Evolutionary conservation across 345 rosid genomes (phyloP).

Genomic region (Ceriops tagal): DNA sequence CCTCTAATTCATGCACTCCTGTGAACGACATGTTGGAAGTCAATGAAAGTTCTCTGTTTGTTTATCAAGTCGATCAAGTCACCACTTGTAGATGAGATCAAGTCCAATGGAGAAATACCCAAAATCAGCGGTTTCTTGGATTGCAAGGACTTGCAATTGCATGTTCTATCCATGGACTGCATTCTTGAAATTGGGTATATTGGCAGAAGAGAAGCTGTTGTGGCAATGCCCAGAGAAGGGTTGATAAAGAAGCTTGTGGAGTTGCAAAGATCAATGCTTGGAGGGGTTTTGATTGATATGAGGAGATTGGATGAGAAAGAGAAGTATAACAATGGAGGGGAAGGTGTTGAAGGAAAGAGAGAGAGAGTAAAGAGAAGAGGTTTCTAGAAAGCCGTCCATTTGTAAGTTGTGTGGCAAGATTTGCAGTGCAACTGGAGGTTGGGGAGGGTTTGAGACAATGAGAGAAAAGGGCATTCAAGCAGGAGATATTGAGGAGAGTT

Average conservation of each 20-base stretch:
- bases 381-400: conserved; percentile 52
- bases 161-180: conserved; percentile 44
- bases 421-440: conserved; percentile 68
- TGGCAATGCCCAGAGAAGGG: conserved; percentile 46
- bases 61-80: conserved; percentile 53
- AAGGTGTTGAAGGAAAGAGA: conserved; percentile 8
- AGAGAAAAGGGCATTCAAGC: conserved; percentile 63
- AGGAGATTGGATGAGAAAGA: conserved; percentile 23
- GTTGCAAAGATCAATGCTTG: conserved; percentile 54
- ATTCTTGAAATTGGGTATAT: conserved; percentile 60
- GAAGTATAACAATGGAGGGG: not conserved
- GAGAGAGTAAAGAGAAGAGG: conserved; percentile 21
- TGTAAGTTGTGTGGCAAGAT: conserved; percentile 65
- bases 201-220: conserved; percentile 63
- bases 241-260: conserved; percentile 46
- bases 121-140: conserved; percentile 41
- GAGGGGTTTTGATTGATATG: conserved; percentile 56
- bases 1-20: conserved; percentile 43
- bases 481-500: conserved; percentile 41
- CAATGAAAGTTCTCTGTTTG: conserved; percentile 37
- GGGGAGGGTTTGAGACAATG: conserved; percentile 73
- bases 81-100: conserved; percentile 56
- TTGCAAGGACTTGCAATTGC: conserved; percentile 38
- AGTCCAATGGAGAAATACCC: conserved; percentile 43
- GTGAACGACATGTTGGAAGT: conserved; percentile 30